Base-by-base conservation (phyloP, 805 yeast species). In the Wickerhamomyces subpelliculosus region DNA sequence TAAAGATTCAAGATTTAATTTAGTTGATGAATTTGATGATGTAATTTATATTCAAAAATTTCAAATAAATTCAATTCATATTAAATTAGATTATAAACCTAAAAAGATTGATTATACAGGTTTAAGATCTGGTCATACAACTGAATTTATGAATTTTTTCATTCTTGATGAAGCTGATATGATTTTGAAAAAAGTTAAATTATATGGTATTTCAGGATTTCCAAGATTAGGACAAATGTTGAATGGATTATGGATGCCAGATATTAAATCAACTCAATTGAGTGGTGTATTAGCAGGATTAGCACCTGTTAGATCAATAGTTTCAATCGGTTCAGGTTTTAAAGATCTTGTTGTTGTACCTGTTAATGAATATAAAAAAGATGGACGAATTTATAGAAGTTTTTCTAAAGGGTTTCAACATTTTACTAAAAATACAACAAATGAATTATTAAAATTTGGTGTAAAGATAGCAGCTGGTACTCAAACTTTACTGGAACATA, bases 31-130 rank as follows among this genome's bases (percentile, higher is more conserved):
- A 11, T 70, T 64, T 41, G 87, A 81, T 32, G 93, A 83, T 41
- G 70, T 75, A 6, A 51, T 76, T 1, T 89, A 75, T 51, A 68
- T 88, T 33, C 87, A 84, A 48, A 78, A 78, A 51, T 70, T 87
- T 26, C 73, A 73, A 31, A 69, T 88, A 5, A 72, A 73, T 40
- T 64, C 79, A 0, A 61, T 85, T 3, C 70, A 68, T 34, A 55
- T 93, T 17, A 78, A 78, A 44, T 64, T 93, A 29, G 97, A 93
- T 58, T 93, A 93, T 57, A 88, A 87, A 55, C 97, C 98, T 0
- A 88, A 88, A 55, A 84, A 78, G 47, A 70, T 90, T 22, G 95
- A 90, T 57, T 85, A 84, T 53, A 75, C 78, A 2, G 96, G 95
- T 0, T 70, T 89, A 23, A 68, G 85, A 41, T 82, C 96, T 0